phyloP scores from a whole-genome alignment of 495 filamentous ascomycete species.

The Pseudoneurospora amorphoporcata region DNA sequence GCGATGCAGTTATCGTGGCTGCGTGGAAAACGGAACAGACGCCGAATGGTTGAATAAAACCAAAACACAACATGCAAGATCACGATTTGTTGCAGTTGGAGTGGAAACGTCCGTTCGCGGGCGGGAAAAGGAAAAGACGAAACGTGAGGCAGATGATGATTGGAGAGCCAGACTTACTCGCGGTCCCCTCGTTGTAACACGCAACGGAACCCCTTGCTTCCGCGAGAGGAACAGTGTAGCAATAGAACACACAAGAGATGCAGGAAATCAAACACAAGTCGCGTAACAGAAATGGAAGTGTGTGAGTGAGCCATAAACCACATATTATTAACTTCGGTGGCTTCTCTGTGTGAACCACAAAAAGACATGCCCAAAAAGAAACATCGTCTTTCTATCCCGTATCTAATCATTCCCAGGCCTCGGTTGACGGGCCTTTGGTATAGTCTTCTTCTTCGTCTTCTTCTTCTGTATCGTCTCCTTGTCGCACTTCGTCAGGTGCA shows the following conservation, averaged over 20 bases:
- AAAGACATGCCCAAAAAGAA: neutral
- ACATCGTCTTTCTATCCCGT: neutral
- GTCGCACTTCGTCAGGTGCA: neutral
- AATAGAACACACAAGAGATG: neutral
- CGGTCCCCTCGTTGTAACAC: neutral
- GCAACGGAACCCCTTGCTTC: neutral
- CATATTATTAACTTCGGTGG: neutral
- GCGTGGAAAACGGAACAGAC: neutral
- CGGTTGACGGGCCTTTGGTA: conserved; percentile 23
- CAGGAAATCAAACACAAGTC: neutral
- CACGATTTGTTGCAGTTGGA: neutral
- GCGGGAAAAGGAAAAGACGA: neutral
- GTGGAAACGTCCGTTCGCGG: neutral
- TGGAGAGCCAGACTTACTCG: neutral
- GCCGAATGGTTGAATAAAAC: neutral
- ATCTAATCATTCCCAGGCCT: conserved; percentile 11
- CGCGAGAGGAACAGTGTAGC: neutral
- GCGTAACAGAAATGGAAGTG: neutral
- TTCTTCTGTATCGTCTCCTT: conserved; percentile 4
- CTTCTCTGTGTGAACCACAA: neutral
- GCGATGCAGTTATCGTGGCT: neutral
- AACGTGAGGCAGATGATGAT: neutral
- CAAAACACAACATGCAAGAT: neutral
- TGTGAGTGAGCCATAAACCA: neutral
- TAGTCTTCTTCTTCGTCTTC: neutral